phyloP scores from a whole-genome alignment of 352 stramenopile species.

The Pythium monospermum region DNA sequence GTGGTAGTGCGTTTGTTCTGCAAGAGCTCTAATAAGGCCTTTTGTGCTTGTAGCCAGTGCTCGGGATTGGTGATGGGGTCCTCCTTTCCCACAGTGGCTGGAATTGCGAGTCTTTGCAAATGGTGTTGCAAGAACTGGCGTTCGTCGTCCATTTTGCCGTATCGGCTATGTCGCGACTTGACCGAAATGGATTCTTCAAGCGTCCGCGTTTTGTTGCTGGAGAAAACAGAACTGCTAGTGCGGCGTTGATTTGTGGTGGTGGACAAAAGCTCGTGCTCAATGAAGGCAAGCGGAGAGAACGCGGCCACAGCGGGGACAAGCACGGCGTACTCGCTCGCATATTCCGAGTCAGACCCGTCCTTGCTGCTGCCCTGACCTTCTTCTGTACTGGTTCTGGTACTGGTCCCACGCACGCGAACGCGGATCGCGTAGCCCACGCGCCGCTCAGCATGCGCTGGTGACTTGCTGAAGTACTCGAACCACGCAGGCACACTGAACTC shows the following conservation, averaged over 20 bases:
- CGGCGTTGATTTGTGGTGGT: conserved; percentile 3
- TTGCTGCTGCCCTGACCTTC: too few relatives aligned
- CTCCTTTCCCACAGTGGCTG: background rate
- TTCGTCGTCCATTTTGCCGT: conserved; percentile 34
- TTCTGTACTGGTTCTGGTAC: background rate
- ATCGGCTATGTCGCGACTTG: conserved; percentile 23
- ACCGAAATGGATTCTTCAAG: conserved; percentile 36
- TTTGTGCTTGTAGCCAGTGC: conserved; percentile 21
- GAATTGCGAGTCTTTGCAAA: conserved; percentile 18
- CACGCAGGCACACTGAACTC: conserved; percentile 36
- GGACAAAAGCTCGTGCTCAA: conserved; percentile 27
- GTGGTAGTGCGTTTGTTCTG: conserved; percentile 19
- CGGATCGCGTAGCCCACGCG: conserved; percentile 45
- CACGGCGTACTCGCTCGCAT: conserved; percentile 29
- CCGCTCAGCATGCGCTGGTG: conserved; percentile 26
- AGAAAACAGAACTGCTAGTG: conserved; percentile 20
- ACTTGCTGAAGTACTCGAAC: conserved; percentile 57
- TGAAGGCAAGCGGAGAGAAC: conserved; percentile 36
- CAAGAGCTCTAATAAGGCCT: conserved; percentile 24
- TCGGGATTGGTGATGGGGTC: conserved; percentile 3
- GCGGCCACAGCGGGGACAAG: conserved; percentile 31
- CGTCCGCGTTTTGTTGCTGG: conserved; percentile 12
- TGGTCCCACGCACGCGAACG: conserved; percentile 26
- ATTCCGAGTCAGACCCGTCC: background rate
- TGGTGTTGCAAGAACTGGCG: conserved; percentile 38